A percentile compares a stretch with the other conserved stretches of the same genome.
Conservation (phyloP, 129 eudicot genomes). For the Apium graveolens region DNA sequence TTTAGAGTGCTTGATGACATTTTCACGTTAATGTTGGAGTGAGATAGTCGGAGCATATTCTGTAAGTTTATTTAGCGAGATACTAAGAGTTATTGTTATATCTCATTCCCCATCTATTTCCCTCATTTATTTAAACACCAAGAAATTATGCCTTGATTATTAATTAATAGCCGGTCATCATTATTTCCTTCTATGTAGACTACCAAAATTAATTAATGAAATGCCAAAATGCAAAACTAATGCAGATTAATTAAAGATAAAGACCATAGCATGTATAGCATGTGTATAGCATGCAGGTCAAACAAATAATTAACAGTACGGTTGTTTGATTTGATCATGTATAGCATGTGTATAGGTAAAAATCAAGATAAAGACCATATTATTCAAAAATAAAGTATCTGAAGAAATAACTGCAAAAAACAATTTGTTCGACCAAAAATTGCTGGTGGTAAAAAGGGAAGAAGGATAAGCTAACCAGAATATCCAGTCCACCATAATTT, state of each 20-base stretch:
- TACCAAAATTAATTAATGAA: not conserved
- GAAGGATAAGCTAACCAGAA: conserved; percentile 16
- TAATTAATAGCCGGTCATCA: not conserved
- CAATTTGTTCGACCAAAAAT: not conserved
- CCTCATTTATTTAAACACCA: not conserved
- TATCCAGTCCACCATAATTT: conserved; percentile 36
- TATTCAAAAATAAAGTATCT: not conserved
- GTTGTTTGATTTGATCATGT: not conserved
- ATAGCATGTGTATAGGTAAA: not conserved
- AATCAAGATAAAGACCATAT: not conserved
- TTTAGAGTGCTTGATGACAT: not conserved
- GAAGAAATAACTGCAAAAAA: not conserved
- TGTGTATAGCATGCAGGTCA: too few relatives aligned
- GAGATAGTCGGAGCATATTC: not conserved
- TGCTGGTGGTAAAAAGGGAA: not conserved
- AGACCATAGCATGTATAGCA: too few relatives aligned
- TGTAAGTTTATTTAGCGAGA: not conserved
- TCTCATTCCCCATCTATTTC: not conserved
- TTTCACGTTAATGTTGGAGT: not conserved
- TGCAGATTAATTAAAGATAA: too few relatives aligned
- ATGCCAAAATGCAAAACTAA: too few relatives aligned
- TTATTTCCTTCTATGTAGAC: not conserved
- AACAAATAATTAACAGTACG: not conserved
- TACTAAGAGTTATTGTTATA: not conserved
- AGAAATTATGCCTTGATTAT: not conserved